Evolutionary conservation across 1,284 basidiomycete genomes (phyloP).

Genomic region (Apiotrichum veenhuisii): DNA sequence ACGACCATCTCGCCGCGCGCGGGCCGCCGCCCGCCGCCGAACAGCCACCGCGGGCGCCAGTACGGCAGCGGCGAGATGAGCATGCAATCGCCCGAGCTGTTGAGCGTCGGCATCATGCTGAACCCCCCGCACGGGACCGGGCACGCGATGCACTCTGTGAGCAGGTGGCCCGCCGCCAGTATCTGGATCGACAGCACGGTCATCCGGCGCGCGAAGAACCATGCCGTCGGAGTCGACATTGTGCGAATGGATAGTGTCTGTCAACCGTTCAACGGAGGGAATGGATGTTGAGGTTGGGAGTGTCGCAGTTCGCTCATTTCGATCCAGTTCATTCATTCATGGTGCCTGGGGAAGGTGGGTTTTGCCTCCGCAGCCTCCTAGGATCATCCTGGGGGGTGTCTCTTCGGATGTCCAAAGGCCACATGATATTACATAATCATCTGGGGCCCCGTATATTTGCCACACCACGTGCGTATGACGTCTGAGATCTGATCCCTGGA

Average conservation of each 20-base stretch:
- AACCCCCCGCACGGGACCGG: conserved; percentile 55
- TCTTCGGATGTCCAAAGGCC: no score
- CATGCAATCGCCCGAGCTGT: conserved; percentile 47
- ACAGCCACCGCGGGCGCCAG: conserved; percentile 27
- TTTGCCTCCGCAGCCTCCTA: background rate
- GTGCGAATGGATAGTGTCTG: no score
- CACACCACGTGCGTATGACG: no score
- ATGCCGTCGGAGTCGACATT: background rate
- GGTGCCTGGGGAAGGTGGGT: background rate
- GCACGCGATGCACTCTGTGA: background rate
- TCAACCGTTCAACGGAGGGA: no score
- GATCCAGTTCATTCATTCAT: no score
- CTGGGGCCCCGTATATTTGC: no score
- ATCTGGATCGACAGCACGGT: background rate
- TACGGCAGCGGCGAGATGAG: conserved; percentile 56
- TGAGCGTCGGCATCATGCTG: conserved; percentile 85
- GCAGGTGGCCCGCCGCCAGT: background rate
- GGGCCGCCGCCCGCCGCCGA: conserved; percentile 37
- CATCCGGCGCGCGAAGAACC: background rate
- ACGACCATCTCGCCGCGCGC: conserved; percentile 78
- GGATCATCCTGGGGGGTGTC: background rate
- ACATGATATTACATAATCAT: no score
- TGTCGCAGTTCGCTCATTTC: no score
- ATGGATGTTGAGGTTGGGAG: no score
- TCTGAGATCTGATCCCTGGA: no score